Conservation (phyloP, 1,284 basidiomycete genomes). For the Fomitopsis pinicola region DNA sequence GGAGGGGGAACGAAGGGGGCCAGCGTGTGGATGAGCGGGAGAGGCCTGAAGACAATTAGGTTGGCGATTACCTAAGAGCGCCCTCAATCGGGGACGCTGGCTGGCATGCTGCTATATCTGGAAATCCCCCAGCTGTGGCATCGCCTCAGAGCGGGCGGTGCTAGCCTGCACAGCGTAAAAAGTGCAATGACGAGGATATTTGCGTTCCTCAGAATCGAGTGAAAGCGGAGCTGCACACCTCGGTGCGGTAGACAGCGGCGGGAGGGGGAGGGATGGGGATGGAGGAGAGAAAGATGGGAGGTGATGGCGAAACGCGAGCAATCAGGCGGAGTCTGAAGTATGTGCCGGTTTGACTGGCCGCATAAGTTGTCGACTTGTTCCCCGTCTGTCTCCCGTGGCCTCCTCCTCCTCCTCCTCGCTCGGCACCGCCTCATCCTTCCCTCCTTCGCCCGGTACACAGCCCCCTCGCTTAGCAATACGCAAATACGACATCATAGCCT, state of each 20-base stretch:
- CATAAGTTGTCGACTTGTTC: slow-evolving; percentile 1
- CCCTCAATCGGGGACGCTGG: not conserved
- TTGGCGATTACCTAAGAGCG: slow-evolving; percentile 2
- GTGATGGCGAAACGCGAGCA: slow-evolving; percentile 1
- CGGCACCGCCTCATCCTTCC: not conserved
- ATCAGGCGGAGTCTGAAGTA: slow-evolving; percentile 3
- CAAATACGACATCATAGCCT: not conserved
- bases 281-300: not conserved
- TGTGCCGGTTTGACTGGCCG: not conserved
- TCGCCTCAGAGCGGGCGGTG: not conserved
- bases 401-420: not conserved
- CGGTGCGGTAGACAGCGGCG: not conserved
- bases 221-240: not conserved
- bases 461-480: not conserved
- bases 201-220: not conserved
- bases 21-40: not conserved
- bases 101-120: not conserved
- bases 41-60: not conserved
- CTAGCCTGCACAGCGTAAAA: not conserved
- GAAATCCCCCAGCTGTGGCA: not conserved
- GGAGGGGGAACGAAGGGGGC: not conserved
- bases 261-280: not conserved
- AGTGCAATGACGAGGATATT: not conserved
- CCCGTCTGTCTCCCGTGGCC: slow-evolving; percentile 1
- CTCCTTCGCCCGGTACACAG: slow-evolving; percentile 1